These are phyloP conservation scores for Ascomycota sp. DNA, from an alignment of 2,329 filamentous ascomycete genomes.

Conservation along the genomic window DNA sequence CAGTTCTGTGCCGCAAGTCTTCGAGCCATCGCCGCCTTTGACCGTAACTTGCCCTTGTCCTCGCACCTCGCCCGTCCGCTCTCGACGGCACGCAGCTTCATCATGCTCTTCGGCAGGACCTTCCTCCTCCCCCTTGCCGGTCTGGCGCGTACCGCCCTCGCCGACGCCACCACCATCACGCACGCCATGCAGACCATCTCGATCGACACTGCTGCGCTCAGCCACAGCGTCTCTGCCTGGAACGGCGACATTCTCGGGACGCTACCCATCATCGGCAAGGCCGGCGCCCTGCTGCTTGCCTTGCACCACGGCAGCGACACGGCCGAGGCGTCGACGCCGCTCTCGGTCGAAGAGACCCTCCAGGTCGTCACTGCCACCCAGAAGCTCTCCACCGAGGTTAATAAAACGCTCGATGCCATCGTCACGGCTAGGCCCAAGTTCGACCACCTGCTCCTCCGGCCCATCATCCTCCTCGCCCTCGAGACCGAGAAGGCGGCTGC, in stretches of 20 bases:
- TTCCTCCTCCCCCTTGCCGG: conserved; percentile 5
- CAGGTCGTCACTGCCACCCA: conserved; percentile 16
- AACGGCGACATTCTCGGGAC: conserved; percentile 16
- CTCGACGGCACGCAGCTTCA: no score
- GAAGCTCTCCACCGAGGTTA: conserved; percentile 16
- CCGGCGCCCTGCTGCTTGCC: conserved; percentile 15
- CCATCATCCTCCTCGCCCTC: conserved; percentile 21
- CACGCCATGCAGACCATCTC: conserved; percentile 15
- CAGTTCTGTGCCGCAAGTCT: no score
- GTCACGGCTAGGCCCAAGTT: conserved; percentile 22
- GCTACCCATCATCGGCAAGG: conserved; percentile 19
- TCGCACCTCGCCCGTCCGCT: neutral
- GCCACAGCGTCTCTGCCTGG: conserved; percentile 15
- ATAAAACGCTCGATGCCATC: conserved; percentile 17
- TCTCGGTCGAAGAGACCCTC: conserved; percentile 18
- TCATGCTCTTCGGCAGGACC: conserved; percentile 8
- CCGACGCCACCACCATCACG: conserved; percentile 10
- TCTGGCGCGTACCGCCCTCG: no score
- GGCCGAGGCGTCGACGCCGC: conserved; percentile 15
- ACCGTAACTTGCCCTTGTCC: neutral
- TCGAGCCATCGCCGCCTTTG: no score
- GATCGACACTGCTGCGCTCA: conserved; percentile 12
- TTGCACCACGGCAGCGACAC: conserved; percentile 18
- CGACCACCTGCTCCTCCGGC: conserved; percentile 19
- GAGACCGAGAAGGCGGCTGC: conserved; percentile 19